Conservation (phyloP, 2,329 filamentous ascomycete genomes). For the Graphilbum ipis-grandicollis region DNA sequence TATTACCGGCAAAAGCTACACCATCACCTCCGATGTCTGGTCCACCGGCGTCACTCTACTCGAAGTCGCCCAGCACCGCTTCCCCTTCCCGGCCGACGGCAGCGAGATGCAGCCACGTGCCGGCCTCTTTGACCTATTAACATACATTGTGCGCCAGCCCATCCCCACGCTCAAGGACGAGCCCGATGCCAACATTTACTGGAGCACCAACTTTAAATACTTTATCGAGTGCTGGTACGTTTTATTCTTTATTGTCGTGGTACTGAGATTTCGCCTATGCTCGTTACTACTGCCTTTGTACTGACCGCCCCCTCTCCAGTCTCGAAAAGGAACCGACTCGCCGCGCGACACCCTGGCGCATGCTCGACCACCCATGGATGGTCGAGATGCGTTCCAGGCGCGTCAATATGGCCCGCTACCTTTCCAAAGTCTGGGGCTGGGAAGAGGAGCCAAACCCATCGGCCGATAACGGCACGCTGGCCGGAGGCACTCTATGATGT, state of each 20-base stretch:
- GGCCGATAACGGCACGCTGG: slow-evolving; percentile 2
- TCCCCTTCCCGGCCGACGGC: slow-evolving; percentile 93
- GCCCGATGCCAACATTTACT: slow-evolving; percentile 71
- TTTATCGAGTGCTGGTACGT: slow-evolving; percentile 98
- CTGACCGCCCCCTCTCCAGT: slow-evolving; percentile 26
- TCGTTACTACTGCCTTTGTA: slow-evolving; percentile 7
- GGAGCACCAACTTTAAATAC: slow-evolving; percentile 97
- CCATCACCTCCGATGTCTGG: slow-evolving; percentile 97
- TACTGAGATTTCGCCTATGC: not conserved
- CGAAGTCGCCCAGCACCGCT: slow-evolving; percentile 98
- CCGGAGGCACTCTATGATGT: not conserved
- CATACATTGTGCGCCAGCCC: slow-evolving; percentile 90
- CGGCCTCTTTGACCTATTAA: slow-evolving; percentile 84
- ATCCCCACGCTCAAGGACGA: slow-evolving; percentile 95
- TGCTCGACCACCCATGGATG: slow-evolving; percentile 99
- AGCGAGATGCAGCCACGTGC: slow-evolving; percentile 89
- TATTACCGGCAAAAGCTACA: slow-evolving; percentile 94
- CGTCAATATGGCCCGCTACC: slow-evolving; percentile 92
- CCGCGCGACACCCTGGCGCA: slow-evolving; percentile 89
- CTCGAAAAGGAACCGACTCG: slow-evolving; percentile 82
- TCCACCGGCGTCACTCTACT: slow-evolving; percentile 89
- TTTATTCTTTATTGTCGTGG: not conserved
- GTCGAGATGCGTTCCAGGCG: slow-evolving; percentile 88
- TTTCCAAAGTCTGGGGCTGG: slow-evolving; percentile 96
- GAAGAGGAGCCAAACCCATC: slow-evolving; percentile 23